Conservation (phyloP, 805 yeast genomes). For the Metschnikowia kofuensis region DNA sequence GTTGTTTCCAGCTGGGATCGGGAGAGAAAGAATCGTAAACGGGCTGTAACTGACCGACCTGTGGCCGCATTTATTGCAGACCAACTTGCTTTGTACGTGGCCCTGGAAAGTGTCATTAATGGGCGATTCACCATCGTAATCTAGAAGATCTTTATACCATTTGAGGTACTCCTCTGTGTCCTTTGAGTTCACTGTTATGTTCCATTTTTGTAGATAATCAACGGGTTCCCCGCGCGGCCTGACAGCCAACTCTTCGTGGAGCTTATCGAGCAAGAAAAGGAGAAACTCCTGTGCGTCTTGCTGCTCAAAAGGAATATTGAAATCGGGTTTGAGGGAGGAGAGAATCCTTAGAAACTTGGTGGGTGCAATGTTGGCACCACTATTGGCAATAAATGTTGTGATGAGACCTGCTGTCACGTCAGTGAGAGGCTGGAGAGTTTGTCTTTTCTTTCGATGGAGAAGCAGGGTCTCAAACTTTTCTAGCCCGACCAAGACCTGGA, state of each 20-base stretch:
- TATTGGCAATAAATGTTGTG: conserved; percentile 54
- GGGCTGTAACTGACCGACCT: conserved; percentile 58
- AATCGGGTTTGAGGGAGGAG: conserved; percentile 57
- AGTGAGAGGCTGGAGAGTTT: conserved; percentile 28
- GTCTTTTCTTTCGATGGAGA: conserved; percentile 14
- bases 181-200: conserved; percentile 26
- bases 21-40: conserved; percentile 60
- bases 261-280: conserved; percentile 59
- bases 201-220: conserved; percentile 29
- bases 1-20: conserved; percentile 42
- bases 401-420: conserved; percentile 54
- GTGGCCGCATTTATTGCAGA: conserved; percentile 64
- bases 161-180: conserved; percentile 52
- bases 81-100: conserved; percentile 61
- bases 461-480: conserved; percentile 49
- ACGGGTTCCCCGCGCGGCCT: conserved; percentile 21
- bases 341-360: conserved; percentile 56
- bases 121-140: conserved; percentile 63
- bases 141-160: conserved; percentile 55
- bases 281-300: conserved; percentile 81
- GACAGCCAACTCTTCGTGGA: conserved; percentile 60
- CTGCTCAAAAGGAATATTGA: conserved; percentile 68
- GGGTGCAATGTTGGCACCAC: conserved; percentile 63
- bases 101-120: conserved; percentile 68
- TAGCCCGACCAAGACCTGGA: conserved; percentile 66